A percentile compares a stretch with the other conserved stretches of the same genome.
phyloP scores from a whole-genome alignment of 2,329 filamentous ascomycete genomes.

The Colletotrichum sidae region DNA sequence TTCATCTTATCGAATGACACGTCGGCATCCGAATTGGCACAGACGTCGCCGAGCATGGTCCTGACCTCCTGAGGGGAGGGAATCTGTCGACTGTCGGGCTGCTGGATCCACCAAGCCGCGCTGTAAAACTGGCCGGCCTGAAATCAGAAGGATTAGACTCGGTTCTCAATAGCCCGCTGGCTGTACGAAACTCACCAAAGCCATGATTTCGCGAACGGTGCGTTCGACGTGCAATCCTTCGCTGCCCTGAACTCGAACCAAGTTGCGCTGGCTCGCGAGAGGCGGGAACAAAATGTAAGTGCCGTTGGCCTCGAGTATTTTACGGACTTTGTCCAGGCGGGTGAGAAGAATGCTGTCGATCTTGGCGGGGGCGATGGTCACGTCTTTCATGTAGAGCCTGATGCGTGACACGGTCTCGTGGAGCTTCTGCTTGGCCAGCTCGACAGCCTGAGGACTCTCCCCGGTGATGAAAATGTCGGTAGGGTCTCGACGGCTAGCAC shows the following conservation, averaged over 20 bases:
- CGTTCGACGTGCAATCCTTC: conserved; percentile 95
- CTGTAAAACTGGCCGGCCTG: conserved; percentile 97
- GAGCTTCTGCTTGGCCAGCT: conserved; percentile 89
- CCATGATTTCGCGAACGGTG: conserved; percentile 96
- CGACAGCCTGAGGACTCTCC: conserved; percentile 84
- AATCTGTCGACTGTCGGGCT: conserved; percentile 55
- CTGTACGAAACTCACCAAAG: conserved; percentile 71
- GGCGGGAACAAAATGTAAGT: conserved; percentile 94
- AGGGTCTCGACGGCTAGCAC: conserved; percentile 83
- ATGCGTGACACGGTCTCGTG: conserved; percentile 85
- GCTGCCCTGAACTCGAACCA: conserved; percentile 90
- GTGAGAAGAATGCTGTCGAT: conserved; percentile 94
- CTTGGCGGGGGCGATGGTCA: conserved; percentile 89
- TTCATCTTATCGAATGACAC: conserved; percentile 94
- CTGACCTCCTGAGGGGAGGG: conserved; percentile 80
- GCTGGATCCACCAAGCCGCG: conserved; percentile 84
- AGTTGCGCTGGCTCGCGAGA: conserved; percentile 84
- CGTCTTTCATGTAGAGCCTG: conserved; percentile 91
- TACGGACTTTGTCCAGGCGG: conserved; percentile 94
- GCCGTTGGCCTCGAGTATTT: conserved; percentile 96
- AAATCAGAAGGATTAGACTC: conserved; percentile 41
- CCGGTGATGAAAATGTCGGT: conserved; percentile 97
- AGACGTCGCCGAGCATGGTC: conserved; percentile 94
- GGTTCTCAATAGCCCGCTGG: conserved; percentile 27
- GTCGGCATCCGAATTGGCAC: conserved; percentile 94